These are phyloP conservation scores for Tuber brumale DNA, from an alignment of 495 filamentous ascomycete species.

Conservation along the genomic window DNA sequence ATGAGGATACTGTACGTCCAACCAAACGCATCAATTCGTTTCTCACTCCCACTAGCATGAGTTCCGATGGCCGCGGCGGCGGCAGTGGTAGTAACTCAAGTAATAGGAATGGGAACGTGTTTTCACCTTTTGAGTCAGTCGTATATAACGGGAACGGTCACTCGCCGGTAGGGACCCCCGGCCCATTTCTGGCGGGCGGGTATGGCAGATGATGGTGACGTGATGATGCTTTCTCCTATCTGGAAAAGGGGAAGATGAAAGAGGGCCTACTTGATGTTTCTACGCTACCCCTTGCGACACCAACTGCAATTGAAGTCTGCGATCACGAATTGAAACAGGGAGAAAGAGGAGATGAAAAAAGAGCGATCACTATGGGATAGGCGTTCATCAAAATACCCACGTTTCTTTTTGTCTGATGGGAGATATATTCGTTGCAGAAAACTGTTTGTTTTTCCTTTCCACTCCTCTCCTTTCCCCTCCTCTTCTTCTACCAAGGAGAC, in stretches of 20 bases:
- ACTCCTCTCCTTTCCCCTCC: neutral
- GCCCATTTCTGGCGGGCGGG: constrained; percentile 11
- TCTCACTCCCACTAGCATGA: constrained; percentile 36
- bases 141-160: constrained; percentile 14
- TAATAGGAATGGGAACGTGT: constrained; percentile 2
- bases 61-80: constrained; percentile 25
- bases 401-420: neutral
- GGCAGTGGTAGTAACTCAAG: constrained; percentile 15
- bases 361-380: neutral
- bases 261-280: neutral
- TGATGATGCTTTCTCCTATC: neutral
- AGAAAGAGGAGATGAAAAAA: neutral
- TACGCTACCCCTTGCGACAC: neutral
- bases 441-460: neutral
- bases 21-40: constrained; percentile 51
- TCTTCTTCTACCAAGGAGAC: neutral
- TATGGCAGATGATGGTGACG: constrained; percentile 19
- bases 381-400: neutral
- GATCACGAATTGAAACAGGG: neutral
- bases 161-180: constrained; percentile 34
- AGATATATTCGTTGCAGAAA: neutral
- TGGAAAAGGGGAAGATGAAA: neutral
- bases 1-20: constrained; percentile 57
- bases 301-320: neutral
- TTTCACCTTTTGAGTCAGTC: constrained; percentile 11